Evolutionary conservation across 441 rosid species (phyloP).

Genomic region (Corymbia calophylla): DNA sequence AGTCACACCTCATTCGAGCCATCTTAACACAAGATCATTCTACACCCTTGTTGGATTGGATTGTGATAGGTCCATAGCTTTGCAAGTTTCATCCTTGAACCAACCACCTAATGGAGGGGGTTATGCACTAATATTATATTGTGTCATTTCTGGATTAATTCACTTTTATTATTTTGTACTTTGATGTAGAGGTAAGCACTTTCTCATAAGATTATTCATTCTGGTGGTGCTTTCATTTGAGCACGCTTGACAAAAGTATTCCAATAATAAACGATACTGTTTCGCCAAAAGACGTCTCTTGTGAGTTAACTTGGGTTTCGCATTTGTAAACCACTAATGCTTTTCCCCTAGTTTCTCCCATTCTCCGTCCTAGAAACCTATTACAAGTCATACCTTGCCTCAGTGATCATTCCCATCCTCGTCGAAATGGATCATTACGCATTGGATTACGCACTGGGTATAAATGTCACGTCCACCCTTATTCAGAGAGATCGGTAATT

Average conservation of each 20-base stretch:
- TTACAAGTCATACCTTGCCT: background rate
- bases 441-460: background rate
- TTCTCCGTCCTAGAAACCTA: background rate
- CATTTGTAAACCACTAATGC: background rate
- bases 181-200: background rate
- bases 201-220: background rate
- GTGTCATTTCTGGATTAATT: fast-evolving
- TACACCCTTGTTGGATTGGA: background rate
- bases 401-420: background rate
- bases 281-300: background rate
- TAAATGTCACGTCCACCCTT: background rate
- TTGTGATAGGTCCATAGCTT: background rate
- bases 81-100: background rate
- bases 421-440: background rate
- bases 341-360: background rate
- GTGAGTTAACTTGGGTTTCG: background rate
- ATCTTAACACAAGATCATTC: background rate
- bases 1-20: background rate
- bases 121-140: background rate
- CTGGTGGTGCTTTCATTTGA: background rate
- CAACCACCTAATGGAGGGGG: background rate
- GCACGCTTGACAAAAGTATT: background rate
- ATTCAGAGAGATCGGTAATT: background rate
- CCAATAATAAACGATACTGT: background rate
- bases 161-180: background rate